Evolutionary conservation across 2,329 filamentous ascomycete species (phyloP), one percentile per base, ranked within the genome.

Genomic region (Botrytis fabae): DNA sequence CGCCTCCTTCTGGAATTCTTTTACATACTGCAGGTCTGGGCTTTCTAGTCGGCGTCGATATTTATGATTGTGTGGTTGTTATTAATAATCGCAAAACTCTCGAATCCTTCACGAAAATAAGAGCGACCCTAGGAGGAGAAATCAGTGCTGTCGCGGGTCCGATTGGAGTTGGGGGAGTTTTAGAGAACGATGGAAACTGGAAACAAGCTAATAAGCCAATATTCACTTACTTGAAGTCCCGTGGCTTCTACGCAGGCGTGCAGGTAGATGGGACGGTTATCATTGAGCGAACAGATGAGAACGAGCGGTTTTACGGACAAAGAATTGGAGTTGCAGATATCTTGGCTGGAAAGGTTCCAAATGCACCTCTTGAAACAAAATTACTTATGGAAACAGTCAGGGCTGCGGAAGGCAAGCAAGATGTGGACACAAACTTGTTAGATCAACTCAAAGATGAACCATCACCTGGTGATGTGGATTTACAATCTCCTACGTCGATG

Each of bases 31-130:
- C 93, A 1, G 94, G 92, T 1, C 87, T 97, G 40, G 95, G 94
- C 38, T 98, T 98, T 80, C 88, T 97, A 73, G 91, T 95, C 7
- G 95, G 95, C 1, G 92, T 97, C 63, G 95, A 98, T 80, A 94
- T 97, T 59, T 98, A 98, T 84, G 95, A 98, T 81, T 97, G 95
- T 79, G 92, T 98, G 16, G 87, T 97, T 14, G 92, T 98, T 54
- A 95, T 98, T 81, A 98, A 97, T 83, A 94, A 92, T 57, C 89
- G 92, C 59, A 87, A 93, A 74, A 94, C 94, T 2, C 84, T 98
- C 65, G 92, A 97, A 77, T 90, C 92, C 0, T 97, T 98, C 80
- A 94, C 92, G 51, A 91, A 90, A 72, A 84, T 95, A 3, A 88
- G 92, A 69, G 90, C 94, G 71, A 96, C 92, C 0, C 84, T 98